Evolutionary conservation across 2,329 filamentous ascomycete genomes (phyloP), one percentile per base, ranked within the genome.

Genomic region (Aureobasidium sp.): DNA sequence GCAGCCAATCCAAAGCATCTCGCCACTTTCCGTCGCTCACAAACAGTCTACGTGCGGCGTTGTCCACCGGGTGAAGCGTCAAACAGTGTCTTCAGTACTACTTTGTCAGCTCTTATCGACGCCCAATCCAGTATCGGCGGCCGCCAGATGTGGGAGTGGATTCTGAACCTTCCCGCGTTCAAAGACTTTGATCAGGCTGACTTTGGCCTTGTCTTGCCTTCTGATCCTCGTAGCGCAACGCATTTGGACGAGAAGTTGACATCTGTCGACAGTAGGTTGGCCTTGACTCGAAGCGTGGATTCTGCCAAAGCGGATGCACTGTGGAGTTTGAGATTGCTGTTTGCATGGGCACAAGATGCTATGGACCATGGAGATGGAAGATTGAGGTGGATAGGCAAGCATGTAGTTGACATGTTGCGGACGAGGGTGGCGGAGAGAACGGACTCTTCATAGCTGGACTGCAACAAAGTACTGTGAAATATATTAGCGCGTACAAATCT

Each of bases 41-140:
- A 95, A 67, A 89, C 84, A 1, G 77, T 97, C 45, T 86, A 86
- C 68, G 84, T 96, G 5, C 84, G 88, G 21, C 81, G 88, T 16
- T 84, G 91, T n/a, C 72, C 74, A 0, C 74, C 77, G 0, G 62
- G 64, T 9, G 71, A 60, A 82, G 87, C 14, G 80, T 85, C 44
- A 82, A 84, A 65, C 14, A 68, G 66, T 2, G 63, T 68, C 25
- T 96, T 96, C 71, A 80, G 83, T 5, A 86, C 89, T 0, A 90
- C 90, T 0, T 79, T 96, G 14, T 82, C 86, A 3, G 89, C 89
- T 0, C 79, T 95, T 32, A 89, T 88, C 61, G 83, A 86, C 64
- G 76, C 77, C 0, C 79, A 83, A 63, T 69, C 70, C 3, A 66
- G 66, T 0, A 72, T 70, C 59, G 69, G 68, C 32, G 64, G 66